Evolutionary conservation across 371 early-diverging fungal species (phyloP).

Genomic region (Fennellomyces sp.): DNA sequence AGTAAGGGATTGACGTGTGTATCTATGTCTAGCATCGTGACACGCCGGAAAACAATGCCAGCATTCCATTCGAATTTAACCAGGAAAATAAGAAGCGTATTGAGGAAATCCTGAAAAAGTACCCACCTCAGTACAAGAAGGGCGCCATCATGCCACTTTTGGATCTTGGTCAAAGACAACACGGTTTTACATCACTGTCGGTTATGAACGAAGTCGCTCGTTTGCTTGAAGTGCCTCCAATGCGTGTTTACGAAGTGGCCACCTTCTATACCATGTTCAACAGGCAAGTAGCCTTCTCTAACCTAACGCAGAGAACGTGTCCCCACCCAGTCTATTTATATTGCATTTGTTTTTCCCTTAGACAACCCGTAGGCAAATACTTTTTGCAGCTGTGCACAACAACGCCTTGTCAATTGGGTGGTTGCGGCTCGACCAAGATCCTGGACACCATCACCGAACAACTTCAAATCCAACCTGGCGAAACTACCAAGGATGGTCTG

Average conservation of each 20-base stretch:
- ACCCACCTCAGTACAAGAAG: conserved; percentile 98
- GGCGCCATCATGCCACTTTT: conserved; percentile 95
- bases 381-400: conserved; percentile 98
- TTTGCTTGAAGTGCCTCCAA: conserved; percentile 93
- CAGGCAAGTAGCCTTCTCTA: conserved; percentile 53
- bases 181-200: conserved; percentile 89
- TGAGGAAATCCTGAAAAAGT: conserved; percentile 87
- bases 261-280: conserved; percentile 99
- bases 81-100: conserved; percentile 82
- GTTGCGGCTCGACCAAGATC: conserved; percentile 90
- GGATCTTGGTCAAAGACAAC: conserved; percentile 95
- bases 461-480: conserved; percentile 90
- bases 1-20: background rate
- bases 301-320: background rate
- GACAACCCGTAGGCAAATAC: conserved; percentile 97
- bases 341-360: too few relatives aligned
- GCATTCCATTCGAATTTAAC: conserved; percentile 85
- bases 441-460: conserved; percentile 85
- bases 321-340: too few relatives aligned
- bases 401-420: conserved; percentile 92
- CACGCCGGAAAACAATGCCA: conserved; percentile 89
- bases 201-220: conserved; percentile 98
- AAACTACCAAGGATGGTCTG: conserved; percentile 92
- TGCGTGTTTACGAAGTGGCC: conserved; percentile 99
- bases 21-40: conserved; percentile 78